phyloP scores from a whole-genome alignment of 441 rosid genomes.

The Theobroma grandiflorum region DNA sequence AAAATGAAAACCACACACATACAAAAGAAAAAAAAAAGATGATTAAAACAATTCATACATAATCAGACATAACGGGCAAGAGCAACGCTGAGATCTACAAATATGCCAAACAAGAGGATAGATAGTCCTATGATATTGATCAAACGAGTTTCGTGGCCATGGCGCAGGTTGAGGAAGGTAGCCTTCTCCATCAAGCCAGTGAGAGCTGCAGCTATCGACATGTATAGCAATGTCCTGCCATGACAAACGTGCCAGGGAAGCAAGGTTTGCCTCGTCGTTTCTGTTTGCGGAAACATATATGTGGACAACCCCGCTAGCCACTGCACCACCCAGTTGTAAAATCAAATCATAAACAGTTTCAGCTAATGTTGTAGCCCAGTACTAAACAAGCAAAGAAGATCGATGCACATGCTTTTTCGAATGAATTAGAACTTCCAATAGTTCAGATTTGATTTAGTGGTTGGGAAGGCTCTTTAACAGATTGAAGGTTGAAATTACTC shows the following conservation, averaged over 20 bases:
- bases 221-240: constrained; percentile 74
- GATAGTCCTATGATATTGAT: constrained; percentile 72
- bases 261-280: constrained; percentile 35
- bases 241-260: constrained; percentile 79
- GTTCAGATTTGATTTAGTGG: no score
- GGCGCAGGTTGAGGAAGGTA: constrained; percentile 30
- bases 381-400: no score
- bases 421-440: no score
- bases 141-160: constrained; percentile 55
- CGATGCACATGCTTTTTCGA: no score
- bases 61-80: constrained; percentile 68
- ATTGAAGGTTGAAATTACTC: no score
- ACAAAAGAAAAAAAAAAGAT: neutral
- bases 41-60: neutral
- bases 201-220: constrained; percentile 79
- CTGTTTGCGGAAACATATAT: constrained; percentile 43
- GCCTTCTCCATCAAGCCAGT: constrained; percentile 77
- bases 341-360: neutral
- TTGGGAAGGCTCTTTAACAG: no score
- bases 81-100: constrained; percentile 75
- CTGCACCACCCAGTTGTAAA: constrained; percentile 36
- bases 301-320: constrained; percentile 71
- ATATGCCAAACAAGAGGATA: constrained; percentile 77
- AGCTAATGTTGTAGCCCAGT: neutral
- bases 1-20: constrained; percentile 1